A percentile compares a stretch with the other conserved stretches of the same genome.
phyloP scores from a whole-genome alignment of 768 basidiomycete species.

The Boletus rubroflammeus region DNA sequence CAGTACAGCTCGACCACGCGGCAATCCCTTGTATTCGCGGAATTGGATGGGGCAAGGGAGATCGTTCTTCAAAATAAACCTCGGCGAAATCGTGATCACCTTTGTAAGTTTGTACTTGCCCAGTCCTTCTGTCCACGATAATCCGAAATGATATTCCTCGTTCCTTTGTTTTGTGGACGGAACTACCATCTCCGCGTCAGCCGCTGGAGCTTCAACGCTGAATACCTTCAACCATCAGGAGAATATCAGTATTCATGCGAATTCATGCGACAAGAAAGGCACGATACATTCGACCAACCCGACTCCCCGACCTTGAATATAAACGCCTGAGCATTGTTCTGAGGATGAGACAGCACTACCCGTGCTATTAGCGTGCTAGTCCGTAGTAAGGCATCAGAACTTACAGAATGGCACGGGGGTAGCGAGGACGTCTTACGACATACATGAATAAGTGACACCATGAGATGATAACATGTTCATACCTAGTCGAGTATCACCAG shows the following conservation, averaged over 20 bases:
- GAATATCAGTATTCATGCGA: slow-evolving; percentile 3
- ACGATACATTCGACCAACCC: slow-evolving; percentile 77
- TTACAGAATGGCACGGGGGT: slow-evolving; percentile 76
- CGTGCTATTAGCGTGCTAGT: slow-evolving; percentile 3
- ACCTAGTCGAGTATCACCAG: slow-evolving; percentile 76
- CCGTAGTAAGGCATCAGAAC: slow-evolving; percentile 28
- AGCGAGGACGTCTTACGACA: slow-evolving; percentile 41
- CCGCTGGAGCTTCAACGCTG: slow-evolving; percentile 86
- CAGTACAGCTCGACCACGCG: slow-evolving; percentile 57
- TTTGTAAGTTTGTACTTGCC: slow-evolving; percentile 97
- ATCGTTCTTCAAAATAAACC: slow-evolving; percentile 87
- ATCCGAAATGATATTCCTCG: slow-evolving; percentile 74
- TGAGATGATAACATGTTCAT: slow-evolving; percentile 6
- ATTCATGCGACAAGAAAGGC: slow-evolving; percentile 1
- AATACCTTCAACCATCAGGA: slow-evolving; percentile 49
- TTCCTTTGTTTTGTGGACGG: slow-evolving; percentile 57
- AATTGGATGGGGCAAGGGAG: slow-evolving; percentile 66
- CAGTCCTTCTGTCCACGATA: slow-evolving; percentile 91
- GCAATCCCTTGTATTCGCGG: slow-evolving; percentile 78
- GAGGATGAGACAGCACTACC: slow-evolving; percentile 82
- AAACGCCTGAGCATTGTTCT: slow-evolving; percentile 79
- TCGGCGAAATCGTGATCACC: slow-evolving; percentile 85
- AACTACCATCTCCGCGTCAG: slow-evolving; percentile 80
- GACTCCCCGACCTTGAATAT: slow-evolving; percentile 79
- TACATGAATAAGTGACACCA: slow-evolving; percentile 13